Conservation (phyloP, 768 basidiomycete species). For the Podaxis sp. region DNA sequence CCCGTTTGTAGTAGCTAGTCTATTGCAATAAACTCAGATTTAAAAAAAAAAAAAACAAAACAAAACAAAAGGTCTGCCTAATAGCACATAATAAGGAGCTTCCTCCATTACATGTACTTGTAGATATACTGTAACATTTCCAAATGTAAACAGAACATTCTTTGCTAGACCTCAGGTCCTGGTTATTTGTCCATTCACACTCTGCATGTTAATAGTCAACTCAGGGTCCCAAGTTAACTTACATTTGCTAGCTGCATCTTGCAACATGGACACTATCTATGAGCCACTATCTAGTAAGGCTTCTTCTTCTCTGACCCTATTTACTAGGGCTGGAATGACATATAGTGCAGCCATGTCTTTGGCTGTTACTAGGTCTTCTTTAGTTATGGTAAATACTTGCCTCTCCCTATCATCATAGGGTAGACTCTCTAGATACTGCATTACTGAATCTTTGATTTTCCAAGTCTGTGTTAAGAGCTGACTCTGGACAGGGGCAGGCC, state of each 20-base stretch:
- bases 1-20: too few relatives aligned
- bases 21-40: too few relatives aligned
- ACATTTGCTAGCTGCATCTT: conserved; percentile 13
- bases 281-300: conserved; percentile 18
- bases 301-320: too few relatives aligned
- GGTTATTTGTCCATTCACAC: conserved; percentile 19
- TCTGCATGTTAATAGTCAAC: conserved; percentile 21
- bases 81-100: conserved; percentile 24
- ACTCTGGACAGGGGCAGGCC: too few relatives aligned
- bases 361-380: neutral
- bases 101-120: conserved; percentile 27
- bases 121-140: conserved; percentile 20
- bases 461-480: too few relatives aligned
- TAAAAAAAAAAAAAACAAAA: too few relatives aligned
- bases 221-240: conserved; percentile 19
- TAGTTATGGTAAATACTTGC: too few relatives aligned
- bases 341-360: conserved; percentile 3
- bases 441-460: neutral
- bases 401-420: too few relatives aligned
- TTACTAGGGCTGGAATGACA: too few relatives aligned
- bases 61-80: conserved; percentile 31
- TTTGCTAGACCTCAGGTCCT: conserved; percentile 18
- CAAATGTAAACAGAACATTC: conserved; percentile 23
- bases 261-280: conserved; percentile 25
- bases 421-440: too few relatives aligned